Conservation (phyloP, 148 eudicot species). For the Gaultheria prostrata region DNA sequence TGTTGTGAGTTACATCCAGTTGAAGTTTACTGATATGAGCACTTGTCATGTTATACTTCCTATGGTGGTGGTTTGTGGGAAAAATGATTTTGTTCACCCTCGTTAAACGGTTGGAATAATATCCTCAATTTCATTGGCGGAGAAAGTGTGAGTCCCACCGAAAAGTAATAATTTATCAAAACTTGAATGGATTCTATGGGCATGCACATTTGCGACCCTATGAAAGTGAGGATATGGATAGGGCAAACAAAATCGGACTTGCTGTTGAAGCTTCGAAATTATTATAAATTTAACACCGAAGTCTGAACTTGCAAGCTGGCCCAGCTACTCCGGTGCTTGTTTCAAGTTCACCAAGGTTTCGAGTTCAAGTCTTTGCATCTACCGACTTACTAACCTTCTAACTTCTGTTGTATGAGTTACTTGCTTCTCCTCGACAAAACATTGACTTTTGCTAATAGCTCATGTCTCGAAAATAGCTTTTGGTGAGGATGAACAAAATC, state of each 20-base stretch:
- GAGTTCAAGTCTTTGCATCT: no score
- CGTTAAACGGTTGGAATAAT: background rate
- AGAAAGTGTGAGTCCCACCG: background rate
- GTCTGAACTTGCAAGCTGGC: background rate
- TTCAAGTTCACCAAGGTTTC: no score
- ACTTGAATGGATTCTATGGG: background rate
- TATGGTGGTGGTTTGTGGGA: background rate
- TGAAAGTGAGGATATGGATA: background rate
- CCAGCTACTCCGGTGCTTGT: no score
- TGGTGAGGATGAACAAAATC: background rate
- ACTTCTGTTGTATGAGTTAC: no score
- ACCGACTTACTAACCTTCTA: no score
- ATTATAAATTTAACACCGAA: no score
- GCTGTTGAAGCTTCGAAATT: no score
- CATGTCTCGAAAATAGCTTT: background rate
- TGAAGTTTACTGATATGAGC: conserved; percentile 10
- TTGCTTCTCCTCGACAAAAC: no score
- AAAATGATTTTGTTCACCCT: background rate
- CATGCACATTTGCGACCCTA: background rate
- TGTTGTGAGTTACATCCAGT: conserved; percentile 7
- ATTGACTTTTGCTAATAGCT: background rate
- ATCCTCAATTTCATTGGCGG: background rate
- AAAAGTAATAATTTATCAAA: background rate
- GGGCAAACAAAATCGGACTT: background rate
- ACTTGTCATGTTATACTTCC: background rate